Conservation (phyloP, 345 rosid genomes). For the Pistacia integerrima region DNA sequence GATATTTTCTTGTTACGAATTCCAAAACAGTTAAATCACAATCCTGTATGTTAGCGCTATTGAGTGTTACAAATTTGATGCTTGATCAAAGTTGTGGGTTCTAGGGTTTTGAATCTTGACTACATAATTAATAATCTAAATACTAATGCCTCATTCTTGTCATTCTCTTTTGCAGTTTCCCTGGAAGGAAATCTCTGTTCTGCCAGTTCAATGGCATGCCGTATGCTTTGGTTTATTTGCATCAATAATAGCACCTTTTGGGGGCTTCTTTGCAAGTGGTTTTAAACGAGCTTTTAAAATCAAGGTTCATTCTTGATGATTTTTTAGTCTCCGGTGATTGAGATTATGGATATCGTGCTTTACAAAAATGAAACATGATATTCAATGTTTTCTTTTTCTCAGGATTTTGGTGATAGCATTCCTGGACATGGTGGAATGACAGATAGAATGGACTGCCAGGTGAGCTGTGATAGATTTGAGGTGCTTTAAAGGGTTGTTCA, state of each 20-base stretch:
- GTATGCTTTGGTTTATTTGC: constrained; percentile 90
- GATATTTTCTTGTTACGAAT: too few species aligned
- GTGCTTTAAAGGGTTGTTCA: not conserved
- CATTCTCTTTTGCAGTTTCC: constrained; percentile 59
- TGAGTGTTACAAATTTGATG: not conserved
- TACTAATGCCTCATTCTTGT: not conserved
- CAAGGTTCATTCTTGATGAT: constrained; percentile 50
- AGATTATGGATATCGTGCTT: not conserved
- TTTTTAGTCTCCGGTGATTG: constrained; percentile 12
- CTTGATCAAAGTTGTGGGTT: not conserved
- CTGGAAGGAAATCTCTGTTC: constrained; percentile 79
- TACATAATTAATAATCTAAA: not conserved
- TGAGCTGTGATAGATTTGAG: constrained; percentile 26
- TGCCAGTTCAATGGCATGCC: constrained; percentile 97
- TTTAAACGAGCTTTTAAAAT: constrained; percentile 95
- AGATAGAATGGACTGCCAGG: constrained; percentile 99
- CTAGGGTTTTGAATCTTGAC: not conserved
- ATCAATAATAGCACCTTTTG: constrained; percentile 98
- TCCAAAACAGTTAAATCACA: too few species aligned
- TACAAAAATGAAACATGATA: not conserved
- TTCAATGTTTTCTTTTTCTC: constrained; percentile 15
- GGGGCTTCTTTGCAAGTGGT: constrained; percentile 98
- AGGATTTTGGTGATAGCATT: constrained; percentile 99
- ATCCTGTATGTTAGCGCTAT: too few species aligned
- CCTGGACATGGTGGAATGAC: constrained; percentile 99